These are phyloP conservation scores for Zizania latifolia DNA, from an alignment of 176 grass and related monocot genomes.

Conservation along the genomic window DNA sequence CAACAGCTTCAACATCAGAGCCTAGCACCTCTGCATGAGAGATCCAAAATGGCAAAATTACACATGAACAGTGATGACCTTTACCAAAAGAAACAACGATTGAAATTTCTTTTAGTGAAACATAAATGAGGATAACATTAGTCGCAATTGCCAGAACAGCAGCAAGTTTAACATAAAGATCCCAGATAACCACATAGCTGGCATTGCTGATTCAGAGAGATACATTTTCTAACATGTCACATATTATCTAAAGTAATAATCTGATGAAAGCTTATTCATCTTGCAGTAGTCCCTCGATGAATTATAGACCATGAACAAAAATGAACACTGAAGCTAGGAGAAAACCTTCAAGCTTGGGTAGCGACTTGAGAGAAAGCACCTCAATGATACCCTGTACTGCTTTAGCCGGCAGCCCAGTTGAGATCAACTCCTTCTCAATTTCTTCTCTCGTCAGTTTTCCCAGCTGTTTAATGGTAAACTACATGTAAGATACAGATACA, in stretches of 20 bases:
- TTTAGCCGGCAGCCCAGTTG: slow-evolving; percentile 49
- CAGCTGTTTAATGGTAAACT: slow-evolving; percentile 43
- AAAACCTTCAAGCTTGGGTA: slow-evolving; percentile 74
- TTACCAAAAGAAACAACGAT: not conserved
- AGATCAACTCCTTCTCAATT: slow-evolving; percentile 63
- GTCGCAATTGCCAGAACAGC: not conserved
- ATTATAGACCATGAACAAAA: not conserved
- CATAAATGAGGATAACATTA: not conserved
- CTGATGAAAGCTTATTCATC: not conserved
- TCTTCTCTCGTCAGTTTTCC: slow-evolving; percentile 77
- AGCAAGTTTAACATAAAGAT: not conserved
- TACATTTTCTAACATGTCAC: not conserved
- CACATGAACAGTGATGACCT: not conserved
- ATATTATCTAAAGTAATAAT: slow-evolving; percentile 8
- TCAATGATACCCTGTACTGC: slow-evolving; percentile 75
- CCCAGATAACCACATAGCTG: not conserved
- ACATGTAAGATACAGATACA: slow-evolving; percentile 7
- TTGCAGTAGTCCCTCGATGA: not conserved
- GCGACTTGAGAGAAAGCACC: slow-evolving; percentile 81
- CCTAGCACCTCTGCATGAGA: slow-evolving; percentile 63
- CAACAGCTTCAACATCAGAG: slow-evolving; percentile 60
- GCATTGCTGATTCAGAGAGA: not conserved
- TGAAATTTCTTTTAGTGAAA: not conserved
- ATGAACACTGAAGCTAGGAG: slow-evolving; percentile 15
- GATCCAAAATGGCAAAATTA: slow-evolving; percentile 11